Base-by-base conservation (phyloP, 345 rosid genomes). In the Limnanthes douglasii region DNA sequence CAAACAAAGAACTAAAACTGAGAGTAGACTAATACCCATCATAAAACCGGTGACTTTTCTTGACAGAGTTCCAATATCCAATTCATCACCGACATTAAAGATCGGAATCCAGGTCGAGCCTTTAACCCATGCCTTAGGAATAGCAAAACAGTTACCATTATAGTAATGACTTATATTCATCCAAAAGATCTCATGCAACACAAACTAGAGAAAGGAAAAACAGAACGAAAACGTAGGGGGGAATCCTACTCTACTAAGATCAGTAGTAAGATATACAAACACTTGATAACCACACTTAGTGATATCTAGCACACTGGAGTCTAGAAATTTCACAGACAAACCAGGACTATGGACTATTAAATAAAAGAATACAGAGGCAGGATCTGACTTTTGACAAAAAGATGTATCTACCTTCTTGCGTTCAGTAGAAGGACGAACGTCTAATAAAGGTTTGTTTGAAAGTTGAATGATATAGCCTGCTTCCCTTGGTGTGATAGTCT, bases 381-480 rank as follows among this genome's bases (percentile, higher is more conserved):
- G 15, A 36, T 18, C 27, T 35, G 35, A 22, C 15, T n/a, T 43
- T 27, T 21, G 6, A 40, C 12, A 16, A 4, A 26, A 6, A 25
- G 30, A 15, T 8, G 14, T 31, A 12, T 45, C 43, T 26, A 75
- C 97, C 83, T 86, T 86, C 36, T 63, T 44, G 17, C 35, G 78
- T 54, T 86, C 95, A 21, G 46, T 44, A 31, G 90, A 65, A 2
- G 95, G 93, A 5, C 93, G 86, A 41, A 78, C 95, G 49, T 88
- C 95, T 6, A 82, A 82, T 10, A 86, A 51, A 28, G 78, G 69
- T 56, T 86, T 86, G 46, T 65, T 62, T 8, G 94, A 75, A 25
- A 86, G 81, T 50, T 77, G 88, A 65, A 83, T 59, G 7, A 90
- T 95, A 64, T 88, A 78, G 33, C 95, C 93, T 25, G 93, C 95